Percentiles rank a stretch among this genome's conserved stretches.
phyloP scores from a whole-genome alignment of 2,329 filamentous ascomycete species.

The Mollisia scopiformis region DNA sequence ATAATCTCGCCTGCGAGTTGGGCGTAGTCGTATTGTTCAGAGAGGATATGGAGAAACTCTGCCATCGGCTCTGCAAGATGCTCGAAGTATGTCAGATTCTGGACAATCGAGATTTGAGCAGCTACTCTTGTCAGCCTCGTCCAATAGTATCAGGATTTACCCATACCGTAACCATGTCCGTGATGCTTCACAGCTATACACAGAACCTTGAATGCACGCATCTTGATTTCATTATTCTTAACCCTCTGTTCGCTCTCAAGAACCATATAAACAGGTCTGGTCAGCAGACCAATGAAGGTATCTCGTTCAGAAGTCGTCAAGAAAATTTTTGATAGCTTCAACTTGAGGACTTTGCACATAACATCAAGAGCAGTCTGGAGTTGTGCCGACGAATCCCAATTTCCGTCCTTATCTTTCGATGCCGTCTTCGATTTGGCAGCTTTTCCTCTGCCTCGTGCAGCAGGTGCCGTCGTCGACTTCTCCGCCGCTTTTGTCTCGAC shows the following conservation, averaged over 20 bases:
- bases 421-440: slow-evolving; percentile 76
- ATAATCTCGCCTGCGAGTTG: slow-evolving; percentile 93
- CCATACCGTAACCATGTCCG: slow-evolving; percentile 88
- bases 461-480: slow-evolving; percentile 74
- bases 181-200: slow-evolving; percentile 98
- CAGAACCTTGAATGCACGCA: slow-evolving; percentile 96
- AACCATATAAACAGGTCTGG: slow-evolving; percentile 89
- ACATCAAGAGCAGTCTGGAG: slow-evolving; percentile 86
- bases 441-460: slow-evolving; percentile 73
- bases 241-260: slow-evolving; percentile 92
- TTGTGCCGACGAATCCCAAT: slow-evolving; percentile 88
- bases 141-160: slow-evolving; percentile 19
- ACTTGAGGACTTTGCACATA: slow-evolving; percentile 94
- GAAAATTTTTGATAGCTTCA: slow-evolving; percentile 92
- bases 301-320: slow-evolving; percentile 95
- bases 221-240: slow-evolving; percentile 85
- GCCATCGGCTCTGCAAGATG: slow-evolving; percentile 99
- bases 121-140: slow-evolving; percentile 54
- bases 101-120: slow-evolving; percentile 96
- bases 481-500: slow-evolving; percentile 93
- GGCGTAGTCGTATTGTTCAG: slow-evolving; percentile 96
- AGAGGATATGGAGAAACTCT: slow-evolving; percentile 93
- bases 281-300: slow-evolving; percentile 90
- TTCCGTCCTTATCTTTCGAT: slow-evolving; percentile 63
- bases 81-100: slow-evolving; percentile 97